Evolutionary conservation across 2,329 filamentous ascomycete genomes (phyloP), one percentile per base, ranked within the genome.

Genomic region (Ophiostoma ulmi): DNA sequence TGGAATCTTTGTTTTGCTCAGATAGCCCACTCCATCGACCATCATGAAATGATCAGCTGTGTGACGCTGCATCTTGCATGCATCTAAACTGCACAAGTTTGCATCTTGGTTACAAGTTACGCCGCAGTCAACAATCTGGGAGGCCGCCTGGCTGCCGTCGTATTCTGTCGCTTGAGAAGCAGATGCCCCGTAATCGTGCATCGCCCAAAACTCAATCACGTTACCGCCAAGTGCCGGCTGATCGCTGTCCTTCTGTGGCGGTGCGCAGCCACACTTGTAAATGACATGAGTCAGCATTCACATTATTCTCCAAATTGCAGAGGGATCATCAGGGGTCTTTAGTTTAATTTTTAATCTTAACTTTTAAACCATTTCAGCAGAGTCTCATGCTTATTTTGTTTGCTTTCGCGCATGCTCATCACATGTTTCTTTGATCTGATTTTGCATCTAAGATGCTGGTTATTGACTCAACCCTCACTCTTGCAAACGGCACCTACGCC

Each of bases 231-330:
- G 39, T 44, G 39, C 39, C 39, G 39, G 48, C 10, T n/a, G 48
- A 55, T 11, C 48, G 3, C n/a, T 31, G 8, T 58, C 20, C 26
- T n/a, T 5, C 8, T 58, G 52, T 58, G 52, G 52, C 52, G 52
- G 52, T 58, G 52, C n/a, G 44, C 52, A 58, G 52, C 52, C 52
- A 58, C 52, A 58, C 44, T 48, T 48, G 44, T 17, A 26, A 13
- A 11, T 58, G 52, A 48, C 17, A 20, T 58, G 52, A 58, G 52
- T 31, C 52, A 58, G 52, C 52, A 58, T 20, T 20, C 38, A 2
- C 26, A 31, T 13, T 13, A 39, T 48, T 48, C 17, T 20, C 5
- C 17, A 48, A 7, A 17, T 13, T 17, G 52, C 10, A 26, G 22
- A 58, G 52, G 52, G 52, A 58, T 58, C 52, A 58, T 26, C 52